Evolutionary conservation across 345 rosid species (phyloP).

Genomic region (Clarkia xantiana): DNA sequence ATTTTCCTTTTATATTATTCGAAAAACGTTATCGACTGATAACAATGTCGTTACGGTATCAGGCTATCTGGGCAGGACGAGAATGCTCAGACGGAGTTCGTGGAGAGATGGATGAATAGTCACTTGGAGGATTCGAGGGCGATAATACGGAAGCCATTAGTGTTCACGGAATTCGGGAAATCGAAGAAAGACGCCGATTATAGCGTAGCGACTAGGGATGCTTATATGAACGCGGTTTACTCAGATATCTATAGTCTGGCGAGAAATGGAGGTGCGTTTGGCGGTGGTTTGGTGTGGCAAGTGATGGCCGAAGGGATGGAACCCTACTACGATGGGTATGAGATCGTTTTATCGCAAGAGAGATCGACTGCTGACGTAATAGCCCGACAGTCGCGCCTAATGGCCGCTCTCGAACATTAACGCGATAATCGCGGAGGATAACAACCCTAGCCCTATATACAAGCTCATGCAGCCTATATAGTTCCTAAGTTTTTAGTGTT

Average conservation of each 20-base stretch:
- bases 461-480: too few relatives aligned
- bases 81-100: constrained; percentile 13
- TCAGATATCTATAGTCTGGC: constrained; percentile 15
- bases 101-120: constrained; percentile 22
- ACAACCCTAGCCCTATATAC: too few relatives aligned
- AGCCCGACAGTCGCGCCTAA: constrained; percentile 16
- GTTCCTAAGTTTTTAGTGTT: too few relatives aligned
- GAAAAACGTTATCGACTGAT: not conserved
- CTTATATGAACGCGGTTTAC: constrained; percentile 18
- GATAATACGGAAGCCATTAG: constrained; percentile 24
- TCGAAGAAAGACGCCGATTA: constrained; percentile 20
- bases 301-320: constrained; percentile 25
- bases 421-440: too few relatives aligned
- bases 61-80: constrained; percentile 19
- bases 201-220: constrained; percentile 12
- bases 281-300: constrained; percentile 39
- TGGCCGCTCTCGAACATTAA: constrained; percentile 18
- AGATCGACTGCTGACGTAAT: constrained; percentile 14
- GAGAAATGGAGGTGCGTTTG: constrained; percentile 17
- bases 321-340: constrained; percentile 23
- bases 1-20: not conserved
- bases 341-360: constrained; percentile 18
- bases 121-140: constrained; percentile 21
- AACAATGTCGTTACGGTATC: not conserved
- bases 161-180: constrained; percentile 34